phyloP scores from a whole-genome alignment of 768 basidiomycete genomes.

The Xerocomellus chrysenteron region DNA sequence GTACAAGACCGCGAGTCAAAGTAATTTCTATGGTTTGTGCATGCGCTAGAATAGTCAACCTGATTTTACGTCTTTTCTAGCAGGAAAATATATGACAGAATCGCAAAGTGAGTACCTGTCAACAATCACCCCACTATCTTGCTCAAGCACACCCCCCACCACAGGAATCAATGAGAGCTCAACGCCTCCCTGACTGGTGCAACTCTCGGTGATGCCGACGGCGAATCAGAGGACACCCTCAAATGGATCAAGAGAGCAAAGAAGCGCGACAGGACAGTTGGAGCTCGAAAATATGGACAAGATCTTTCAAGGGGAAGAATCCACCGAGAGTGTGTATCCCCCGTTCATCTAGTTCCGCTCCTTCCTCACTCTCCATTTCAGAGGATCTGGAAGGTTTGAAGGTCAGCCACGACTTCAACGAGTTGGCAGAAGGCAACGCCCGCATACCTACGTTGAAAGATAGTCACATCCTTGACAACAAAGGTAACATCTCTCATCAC shows the following conservation, averaged over 20 bases:
- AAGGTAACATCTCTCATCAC: constrained; percentile 51
- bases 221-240: constrained; percentile 71
- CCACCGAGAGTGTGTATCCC: constrained; percentile 74
- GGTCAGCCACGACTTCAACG: constrained; percentile 93
- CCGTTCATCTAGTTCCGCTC: not conserved
- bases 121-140: constrained; percentile 3
- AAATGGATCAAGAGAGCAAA: constrained; percentile 92
- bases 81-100: constrained; percentile 69
- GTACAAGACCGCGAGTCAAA: constrained; percentile 67
- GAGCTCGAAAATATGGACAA: constrained; percentile 87
- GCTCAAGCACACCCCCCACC: constrained; percentile 47
- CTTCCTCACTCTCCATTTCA: constrained; percentile 29
- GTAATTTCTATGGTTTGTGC: constrained; percentile 45
- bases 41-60: constrained; percentile 6
- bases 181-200: constrained; percentile 88
- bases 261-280: constrained; percentile 80
- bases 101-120: constrained; percentile 79
- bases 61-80: constrained; percentile 23
- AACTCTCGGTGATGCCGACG: constrained; percentile 87
- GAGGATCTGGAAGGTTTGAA: constrained; percentile 92
- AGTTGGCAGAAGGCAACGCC: constrained; percentile 89
- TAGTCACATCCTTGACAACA: constrained; percentile 89
- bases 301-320: constrained; percentile 65
- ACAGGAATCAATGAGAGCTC: constrained; percentile 91
- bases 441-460: constrained; percentile 97